These are phyloP conservation scores for Yarrowia osloensis DNA, from an alignment of 805 yeast species.

Conservation along the genomic window DNA sequence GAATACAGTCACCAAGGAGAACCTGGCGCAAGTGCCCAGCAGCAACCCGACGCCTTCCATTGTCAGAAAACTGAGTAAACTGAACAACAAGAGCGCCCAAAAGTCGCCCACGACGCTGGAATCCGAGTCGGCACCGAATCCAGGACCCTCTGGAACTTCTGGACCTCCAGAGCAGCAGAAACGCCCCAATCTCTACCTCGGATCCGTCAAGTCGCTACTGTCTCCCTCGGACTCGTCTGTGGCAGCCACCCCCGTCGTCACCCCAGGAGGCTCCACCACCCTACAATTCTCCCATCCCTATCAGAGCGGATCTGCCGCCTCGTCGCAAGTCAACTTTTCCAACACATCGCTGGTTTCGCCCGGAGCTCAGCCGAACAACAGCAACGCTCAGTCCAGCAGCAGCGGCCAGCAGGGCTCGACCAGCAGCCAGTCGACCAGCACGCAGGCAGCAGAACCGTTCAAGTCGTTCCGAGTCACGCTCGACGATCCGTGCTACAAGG, in stretches of 20 bases:
- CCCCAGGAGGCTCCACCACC: conserved; percentile 18
- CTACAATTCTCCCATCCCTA: conserved; percentile 20
- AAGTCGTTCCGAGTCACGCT: conserved; percentile 82
- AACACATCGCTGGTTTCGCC: conserved; percentile 8
- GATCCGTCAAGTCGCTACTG: conserved; percentile 4
- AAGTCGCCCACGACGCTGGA: conserved; percentile 7
- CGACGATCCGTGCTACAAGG: conserved; percentile 88
- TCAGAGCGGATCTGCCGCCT: conserved; percentile 11
- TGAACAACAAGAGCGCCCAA: conserved; percentile 10
- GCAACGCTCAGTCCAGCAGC: neutral
- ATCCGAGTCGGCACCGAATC: neutral
- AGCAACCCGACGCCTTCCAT: neutral
- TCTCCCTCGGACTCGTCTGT: conserved; percentile 12
- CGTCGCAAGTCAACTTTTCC: conserved; percentile 12
- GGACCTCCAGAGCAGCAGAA: conserved; percentile 1
- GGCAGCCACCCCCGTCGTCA: conserved; percentile 11
- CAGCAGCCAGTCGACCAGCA: neutral
- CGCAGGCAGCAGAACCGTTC: conserved; percentile 58
- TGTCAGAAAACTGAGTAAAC: conserved; percentile 3
- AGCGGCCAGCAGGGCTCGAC: neutral
- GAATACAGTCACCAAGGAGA: neutral
- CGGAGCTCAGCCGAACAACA: neutral
- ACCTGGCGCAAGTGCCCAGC: neutral
- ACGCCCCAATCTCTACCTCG: conserved; percentile 5
- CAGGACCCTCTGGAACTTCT: neutral